A percentile compares a stretch with the other conserved stretches of the same genome.
phyloP scores from a whole-genome alignment of 2,329 filamentous ascomycete species.

The Chaetomium sp. region DNA sequence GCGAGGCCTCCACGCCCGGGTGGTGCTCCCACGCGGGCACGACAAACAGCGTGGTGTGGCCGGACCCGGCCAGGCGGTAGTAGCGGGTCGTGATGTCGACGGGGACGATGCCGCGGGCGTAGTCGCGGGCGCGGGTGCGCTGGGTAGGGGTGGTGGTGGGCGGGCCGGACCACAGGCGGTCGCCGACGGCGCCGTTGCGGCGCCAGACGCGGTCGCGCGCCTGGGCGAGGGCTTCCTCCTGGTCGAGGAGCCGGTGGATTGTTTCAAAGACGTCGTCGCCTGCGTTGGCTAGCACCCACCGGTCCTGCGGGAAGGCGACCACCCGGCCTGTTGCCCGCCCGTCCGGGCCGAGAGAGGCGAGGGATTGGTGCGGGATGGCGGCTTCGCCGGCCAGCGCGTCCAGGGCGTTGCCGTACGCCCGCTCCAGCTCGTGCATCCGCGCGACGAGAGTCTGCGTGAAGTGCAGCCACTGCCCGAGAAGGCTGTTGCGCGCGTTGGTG shows the following conservation, averaged over 20 bases:
- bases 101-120: slow-evolving; percentile 50
- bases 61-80: slow-evolving; percentile 52
- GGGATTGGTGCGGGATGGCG: slow-evolving; percentile 53
- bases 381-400: slow-evolving; percentile 55
- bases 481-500: slow-evolving; percentile 50
- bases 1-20: slow-evolving; percentile 48
- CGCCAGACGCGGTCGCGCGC: slow-evolving; percentile 42
- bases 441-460: slow-evolving; percentile 56
- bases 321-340: slow-evolving; percentile 53
- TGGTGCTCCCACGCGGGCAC: slow-evolving; percentile 54
- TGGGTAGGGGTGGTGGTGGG: too few species aligned
- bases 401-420: slow-evolving; percentile 52
- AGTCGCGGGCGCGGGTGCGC: slow-evolving; percentile 28
- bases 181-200: slow-evolving; percentile 45
- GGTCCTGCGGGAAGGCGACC: slow-evolving; percentile 58
- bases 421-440: slow-evolving; percentile 61
- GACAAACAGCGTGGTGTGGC: slow-evolving; percentile 54
- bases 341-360: slow-evolving; percentile 56
- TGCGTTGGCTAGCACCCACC: slow-evolving; percentile 57
- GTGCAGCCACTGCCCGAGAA: slow-evolving; percentile 60
- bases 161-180: slow-evolving; percentile 29
- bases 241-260: slow-evolving; percentile 53
- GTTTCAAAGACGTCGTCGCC: slow-evolving; percentile 53
- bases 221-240: slow-evolving; percentile 44
- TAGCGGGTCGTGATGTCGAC: slow-evolving; percentile 56